A percentile compares a stretch with the other conserved stretches of the same genome.
Conservation (phyloP, 129 eudicot species). For the Flaveria brownii region DNA sequence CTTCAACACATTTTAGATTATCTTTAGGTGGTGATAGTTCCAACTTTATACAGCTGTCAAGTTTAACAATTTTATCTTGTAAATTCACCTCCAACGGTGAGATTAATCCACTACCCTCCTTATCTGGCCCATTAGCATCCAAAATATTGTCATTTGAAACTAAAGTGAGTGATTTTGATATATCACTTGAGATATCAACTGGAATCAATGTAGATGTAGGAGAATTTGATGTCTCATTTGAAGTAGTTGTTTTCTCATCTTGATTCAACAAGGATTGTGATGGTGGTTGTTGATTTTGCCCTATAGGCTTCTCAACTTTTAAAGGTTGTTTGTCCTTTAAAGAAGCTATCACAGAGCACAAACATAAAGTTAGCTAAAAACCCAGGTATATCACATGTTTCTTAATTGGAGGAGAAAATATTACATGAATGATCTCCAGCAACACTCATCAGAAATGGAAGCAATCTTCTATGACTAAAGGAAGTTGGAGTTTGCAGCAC, state of each 20-base stretch:
- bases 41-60: conserved; percentile 20
- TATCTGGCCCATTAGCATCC: conserved; percentile 17
- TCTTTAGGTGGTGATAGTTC: conserved; percentile 30
- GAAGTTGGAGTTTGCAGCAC: conserved; percentile 53
- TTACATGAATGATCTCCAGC: conserved; percentile 45
- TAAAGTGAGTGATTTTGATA: conserved; percentile 9
- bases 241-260: conserved; percentile 15
- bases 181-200: conserved; percentile 24
- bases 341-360: conserved; percentile 37
- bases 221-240: conserved; percentile 31
- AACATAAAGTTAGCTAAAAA: conserved; percentile 6
- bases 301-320: conserved; percentile 33
- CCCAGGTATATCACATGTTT: not conserved
- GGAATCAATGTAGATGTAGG: conserved; percentile 34
- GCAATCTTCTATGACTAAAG: conserved; percentile 71
- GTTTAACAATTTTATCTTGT: conserved; percentile 20
- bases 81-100: conserved; percentile 24
- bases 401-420: not conserved
- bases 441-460: conserved; percentile 61
- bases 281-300: conserved; percentile 35
- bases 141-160: conserved; percentile 20
- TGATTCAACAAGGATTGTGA: conserved; percentile 19
- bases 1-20: conserved; percentile 18
- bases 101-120: conserved; percentile 18
- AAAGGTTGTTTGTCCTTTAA: conserved; percentile 15